phyloP scores from a whole-genome alignment of 768 basidiomycete genomes.

The Mycena capillaripes region DNA sequence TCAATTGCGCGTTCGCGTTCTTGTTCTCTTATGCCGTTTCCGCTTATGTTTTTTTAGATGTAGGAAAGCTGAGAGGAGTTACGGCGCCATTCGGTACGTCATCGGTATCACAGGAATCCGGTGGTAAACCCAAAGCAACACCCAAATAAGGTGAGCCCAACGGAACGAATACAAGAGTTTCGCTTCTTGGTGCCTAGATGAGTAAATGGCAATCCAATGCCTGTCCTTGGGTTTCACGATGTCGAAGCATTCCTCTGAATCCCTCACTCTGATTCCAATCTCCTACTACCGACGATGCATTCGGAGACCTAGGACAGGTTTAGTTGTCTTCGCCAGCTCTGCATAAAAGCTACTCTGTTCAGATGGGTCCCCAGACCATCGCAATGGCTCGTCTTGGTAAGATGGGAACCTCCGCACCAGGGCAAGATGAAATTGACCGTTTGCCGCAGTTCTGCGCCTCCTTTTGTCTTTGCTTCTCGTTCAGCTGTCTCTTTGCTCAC shows the following conservation, averaged over 20 bases:
- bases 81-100: not conserved
- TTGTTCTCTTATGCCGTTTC: not conserved
- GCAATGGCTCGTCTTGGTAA: constrained; percentile 16
- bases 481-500: constrained; percentile 4
- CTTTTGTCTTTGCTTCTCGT: constrained; percentile 8
- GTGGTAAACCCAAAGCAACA: constrained; percentile 8
- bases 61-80: not conserved
- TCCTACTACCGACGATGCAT: constrained; percentile 1
- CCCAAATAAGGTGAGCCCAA: not conserved
- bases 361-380: constrained; percentile 9
- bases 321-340: constrained; percentile 3
- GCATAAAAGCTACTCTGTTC: constrained; percentile 5
- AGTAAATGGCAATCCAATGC: not conserved
- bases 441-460: constrained; percentile 7
- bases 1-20: not conserved
- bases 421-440: constrained; percentile 9
- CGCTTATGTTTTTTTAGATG: not conserved
- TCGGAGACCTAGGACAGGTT: not conserved
- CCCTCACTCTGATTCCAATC: not conserved
- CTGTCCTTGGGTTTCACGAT: not conserved
- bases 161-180: not conserved
- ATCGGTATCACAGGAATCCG: not conserved
- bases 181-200: not conserved
- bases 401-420: not conserved
- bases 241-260: constrained; percentile 2